phyloP scores from a whole-genome alignment of 2,329 filamentous ascomycete species.

The Apiospora saccharicola region DNA sequence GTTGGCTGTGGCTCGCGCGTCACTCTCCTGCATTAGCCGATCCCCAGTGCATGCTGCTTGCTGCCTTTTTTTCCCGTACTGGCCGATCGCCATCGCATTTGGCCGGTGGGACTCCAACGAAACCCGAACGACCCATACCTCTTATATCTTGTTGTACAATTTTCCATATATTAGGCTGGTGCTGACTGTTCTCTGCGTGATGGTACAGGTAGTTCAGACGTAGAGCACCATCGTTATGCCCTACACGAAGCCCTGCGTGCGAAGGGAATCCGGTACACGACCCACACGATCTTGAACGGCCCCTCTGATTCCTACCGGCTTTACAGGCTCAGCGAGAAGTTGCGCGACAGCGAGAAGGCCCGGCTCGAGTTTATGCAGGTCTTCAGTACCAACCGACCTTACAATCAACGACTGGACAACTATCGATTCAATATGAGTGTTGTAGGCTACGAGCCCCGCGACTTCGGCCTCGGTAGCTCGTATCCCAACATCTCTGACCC shows the following conservation, averaged over 20 bases:
- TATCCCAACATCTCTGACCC: conserved; percentile 44
- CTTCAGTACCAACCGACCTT: conserved; percentile 35
- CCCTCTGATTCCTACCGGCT: conserved; percentile 28
- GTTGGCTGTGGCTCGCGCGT: conserved; percentile 18
- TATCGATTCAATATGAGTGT: conserved; percentile 38
- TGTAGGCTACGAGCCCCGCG: conserved; percentile 56
- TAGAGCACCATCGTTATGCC: conserved; percentile 31
- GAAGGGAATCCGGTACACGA: conserved; percentile 32
- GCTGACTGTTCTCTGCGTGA: conserved; percentile 24
- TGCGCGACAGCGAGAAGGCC: conserved; percentile 44
- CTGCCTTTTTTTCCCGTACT: conserved; percentile 14
- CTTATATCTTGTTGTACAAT: conserved; percentile 18
- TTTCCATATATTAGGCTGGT: conserved; percentile 34
- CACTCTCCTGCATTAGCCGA: conserved; percentile 8
- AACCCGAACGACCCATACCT: neutral
- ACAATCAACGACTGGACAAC: conserved; percentile 32
- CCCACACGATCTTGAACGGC: conserved; percentile 7
- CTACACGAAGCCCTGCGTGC: conserved; percentile 31
- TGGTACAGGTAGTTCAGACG: conserved; percentile 30
- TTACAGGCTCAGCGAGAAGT: neutral
- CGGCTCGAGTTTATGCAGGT: conserved; percentile 52
- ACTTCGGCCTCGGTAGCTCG: conserved; percentile 53
- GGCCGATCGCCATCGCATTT: conserved; percentile 12
- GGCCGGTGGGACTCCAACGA: conserved; percentile 3
- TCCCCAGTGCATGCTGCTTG: neutral